phyloP scores from a whole-genome alignment of 2,329 filamentous ascomycete species.

The Neofusicoccum laricinum region DNA sequence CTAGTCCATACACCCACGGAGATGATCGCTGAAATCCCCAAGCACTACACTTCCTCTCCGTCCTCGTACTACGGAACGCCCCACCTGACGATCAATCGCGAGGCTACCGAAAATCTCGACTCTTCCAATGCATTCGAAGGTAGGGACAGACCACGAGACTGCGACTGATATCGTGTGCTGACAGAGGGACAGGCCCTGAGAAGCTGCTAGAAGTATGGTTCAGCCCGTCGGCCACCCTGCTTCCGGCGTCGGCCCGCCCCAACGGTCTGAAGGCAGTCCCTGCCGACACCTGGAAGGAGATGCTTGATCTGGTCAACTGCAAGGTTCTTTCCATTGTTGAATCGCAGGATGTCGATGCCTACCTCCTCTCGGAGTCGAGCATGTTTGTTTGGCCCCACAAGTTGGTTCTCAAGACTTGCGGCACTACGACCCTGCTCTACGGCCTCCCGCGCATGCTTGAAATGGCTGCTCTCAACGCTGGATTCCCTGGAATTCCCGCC shows the following conservation, averaged over 20 bases:
- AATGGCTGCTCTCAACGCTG: slow-evolving; percentile 81
- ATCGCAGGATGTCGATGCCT: slow-evolving; percentile 92
- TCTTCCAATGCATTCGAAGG: slow-evolving; percentile 96
- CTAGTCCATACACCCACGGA: slow-evolving; percentile 41
- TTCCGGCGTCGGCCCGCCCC: slow-evolving; percentile 68
- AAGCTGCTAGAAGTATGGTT: slow-evolving; percentile 99
- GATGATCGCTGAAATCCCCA: slow-evolving; percentile 84
- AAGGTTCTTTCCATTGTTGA: slow-evolving; percentile 93
- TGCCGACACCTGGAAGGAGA: slow-evolving; percentile 84
- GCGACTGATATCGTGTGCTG: slow-evolving; percentile 15
- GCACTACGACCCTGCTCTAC: slow-evolving; percentile 88
- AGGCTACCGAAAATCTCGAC: slow-evolving; percentile 88
- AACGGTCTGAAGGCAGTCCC: slow-evolving; percentile 83
- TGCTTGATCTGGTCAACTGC: slow-evolving; percentile 98
- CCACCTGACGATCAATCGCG: slow-evolving; percentile 93
- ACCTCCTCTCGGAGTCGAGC: slow-evolving; percentile 96
- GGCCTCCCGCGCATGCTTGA: slow-evolving; percentile 88
- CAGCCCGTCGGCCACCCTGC: slow-evolving; percentile 69
- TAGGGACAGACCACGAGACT: slow-evolving; percentile 35
- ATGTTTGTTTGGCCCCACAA: slow-evolving; percentile 99
- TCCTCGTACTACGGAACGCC: slow-evolving; percentile 75
- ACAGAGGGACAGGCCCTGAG: slow-evolving; percentile 67
- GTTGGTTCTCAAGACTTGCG: slow-evolving; percentile 96
- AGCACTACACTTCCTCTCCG: slow-evolving; percentile 78
- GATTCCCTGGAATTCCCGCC: slow-evolving; percentile 80